Evolutionary conservation across 805 yeast species (phyloP), one percentile per base, ranked within the genome.

Genomic region (Starmerella geochares): DNA sequence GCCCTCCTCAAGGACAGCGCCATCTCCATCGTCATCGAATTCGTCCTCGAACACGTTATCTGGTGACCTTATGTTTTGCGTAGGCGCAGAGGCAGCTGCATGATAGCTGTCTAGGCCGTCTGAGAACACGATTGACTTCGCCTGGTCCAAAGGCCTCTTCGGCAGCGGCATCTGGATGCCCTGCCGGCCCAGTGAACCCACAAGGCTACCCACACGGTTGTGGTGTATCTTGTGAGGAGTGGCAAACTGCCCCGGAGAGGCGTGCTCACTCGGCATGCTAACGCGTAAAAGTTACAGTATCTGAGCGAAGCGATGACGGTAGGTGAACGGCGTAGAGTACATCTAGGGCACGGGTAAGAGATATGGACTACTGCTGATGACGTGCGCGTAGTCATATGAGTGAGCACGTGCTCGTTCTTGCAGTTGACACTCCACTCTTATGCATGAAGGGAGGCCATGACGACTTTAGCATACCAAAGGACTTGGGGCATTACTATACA

Each of bases 1-100:
- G 19, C 58, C 61, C 23, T 55, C 49, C 33, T 61, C 64, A n/a
- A 55, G 54, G 3, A 53, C 45, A 4, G 52, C 57, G 0, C 58
- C 62, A 14, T 60, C 65, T 11, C 54, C 58, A 19, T 56, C 53
- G 20, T 11, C 19, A 4, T 40, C 49, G 19, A 16, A 24, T 14
- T 51, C 32, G 10, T 36, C 31, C n/a, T 11, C 40, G 3, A 32
- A 16, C 6, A 32, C 38, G 14, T 19, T 43, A 10, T 37, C 19
- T 16, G 43, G 45, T n/a, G 25, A 19, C 13, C 25, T 9, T 13
- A n/a, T 19, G 19, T 20, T 20, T 21, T 28, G 16, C 2, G 19
- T 16, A 7, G n/a, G 14, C 16, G 25, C 41, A 27, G 29, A 16
- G 20, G 36, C 29, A 4, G 46, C 21, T 3, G 29, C 29, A 10